phyloP scores from a whole-genome alignment of 1,139 yeast species.

The Suhomyces chickasaworum region DNA sequence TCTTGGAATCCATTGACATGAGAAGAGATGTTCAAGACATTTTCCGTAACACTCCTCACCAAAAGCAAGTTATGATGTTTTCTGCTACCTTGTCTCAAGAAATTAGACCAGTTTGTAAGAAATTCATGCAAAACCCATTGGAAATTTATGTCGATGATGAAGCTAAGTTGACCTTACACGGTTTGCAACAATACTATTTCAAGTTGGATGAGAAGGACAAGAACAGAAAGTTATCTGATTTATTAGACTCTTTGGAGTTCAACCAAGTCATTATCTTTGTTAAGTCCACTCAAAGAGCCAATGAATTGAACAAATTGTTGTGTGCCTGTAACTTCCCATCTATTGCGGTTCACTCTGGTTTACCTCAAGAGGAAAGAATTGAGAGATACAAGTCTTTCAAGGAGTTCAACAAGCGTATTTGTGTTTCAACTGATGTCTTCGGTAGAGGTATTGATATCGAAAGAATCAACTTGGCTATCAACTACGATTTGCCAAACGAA shows the following conservation, averaged over 20 bases:
- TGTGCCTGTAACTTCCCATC: constrained; percentile 96
- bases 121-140: constrained; percentile 96
- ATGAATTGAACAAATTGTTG: constrained; percentile 85
- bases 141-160: constrained; percentile 98
- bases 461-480: constrained; percentile 96
- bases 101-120: constrained; percentile 95
- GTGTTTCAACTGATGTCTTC: constrained; percentile 97
- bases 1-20: constrained; percentile 89
- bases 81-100: constrained; percentile 95
- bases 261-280: constrained; percentile 98
- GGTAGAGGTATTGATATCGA: constrained; percentile 99
- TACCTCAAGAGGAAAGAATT: constrained; percentile 97
- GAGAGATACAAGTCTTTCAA: constrained; percentile 94
- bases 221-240: constrained; percentile 89
- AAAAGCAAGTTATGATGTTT: constrained; percentile 99
- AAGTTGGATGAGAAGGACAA: constrained; percentile 89
- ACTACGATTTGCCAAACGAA: constrained; percentile 87
- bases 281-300: constrained; percentile 88
- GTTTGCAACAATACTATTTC: constrained; percentile 94
- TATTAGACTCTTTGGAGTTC: constrained; percentile 92
- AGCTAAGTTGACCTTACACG: constrained; percentile 95
- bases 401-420: constrained; percentile 97
- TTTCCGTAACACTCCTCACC: constrained; percentile 96
- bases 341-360: constrained; percentile 93
- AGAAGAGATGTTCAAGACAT: constrained; percentile 98